Conservation (phyloP, 129 eudicot genomes). For the Chrysanthemum makinoi region DNA sequence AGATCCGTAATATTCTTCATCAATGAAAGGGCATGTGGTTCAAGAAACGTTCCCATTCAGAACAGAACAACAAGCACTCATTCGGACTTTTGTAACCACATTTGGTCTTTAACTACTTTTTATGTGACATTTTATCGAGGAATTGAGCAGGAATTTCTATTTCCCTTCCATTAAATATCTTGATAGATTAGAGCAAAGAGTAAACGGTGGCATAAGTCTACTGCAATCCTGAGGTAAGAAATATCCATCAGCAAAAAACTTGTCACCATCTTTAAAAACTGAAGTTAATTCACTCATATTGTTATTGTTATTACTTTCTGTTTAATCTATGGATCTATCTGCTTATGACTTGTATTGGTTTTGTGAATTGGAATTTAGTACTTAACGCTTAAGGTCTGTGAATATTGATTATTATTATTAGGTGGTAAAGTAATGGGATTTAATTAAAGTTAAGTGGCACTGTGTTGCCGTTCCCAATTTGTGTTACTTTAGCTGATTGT, state of each 20-base stretch:
- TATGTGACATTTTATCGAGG: slow-evolving; percentile 17
- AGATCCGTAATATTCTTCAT: slow-evolving; percentile 44
- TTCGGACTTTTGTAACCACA: slow-evolving; percentile 42
- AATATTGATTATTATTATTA: too few species aligned
- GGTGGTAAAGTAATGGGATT: too few species aligned
- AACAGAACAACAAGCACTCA: slow-evolving; percentile 40
- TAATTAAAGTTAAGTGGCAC: too few species aligned
- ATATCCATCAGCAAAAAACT: slow-evolving; percentile 33
- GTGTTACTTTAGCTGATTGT: too few species aligned
- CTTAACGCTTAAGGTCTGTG: too few species aligned
- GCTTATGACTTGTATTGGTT: too few species aligned
- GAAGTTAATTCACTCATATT: neutral
- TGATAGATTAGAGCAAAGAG: slow-evolving; percentile 36
- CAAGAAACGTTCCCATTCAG: slow-evolving; percentile 28
- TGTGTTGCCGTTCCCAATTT: too few species aligned
- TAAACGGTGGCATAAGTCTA: slow-evolving; percentile 24
- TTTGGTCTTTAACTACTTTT: slow-evolving; percentile 45
- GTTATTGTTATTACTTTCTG: too few species aligned
- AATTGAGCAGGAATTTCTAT: slow-evolving; percentile 15
- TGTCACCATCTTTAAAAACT: slow-evolving; percentile 33
- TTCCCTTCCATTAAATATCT: neutral
- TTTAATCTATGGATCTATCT: too few species aligned
- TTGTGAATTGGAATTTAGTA: too few species aligned
- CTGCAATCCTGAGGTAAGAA: slow-evolving; percentile 36
- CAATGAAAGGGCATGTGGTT: slow-evolving; percentile 41